Evolutionary conservation across 345 rosid genomes (phyloP).

Genomic region (Populus ilicifolia): DNA sequence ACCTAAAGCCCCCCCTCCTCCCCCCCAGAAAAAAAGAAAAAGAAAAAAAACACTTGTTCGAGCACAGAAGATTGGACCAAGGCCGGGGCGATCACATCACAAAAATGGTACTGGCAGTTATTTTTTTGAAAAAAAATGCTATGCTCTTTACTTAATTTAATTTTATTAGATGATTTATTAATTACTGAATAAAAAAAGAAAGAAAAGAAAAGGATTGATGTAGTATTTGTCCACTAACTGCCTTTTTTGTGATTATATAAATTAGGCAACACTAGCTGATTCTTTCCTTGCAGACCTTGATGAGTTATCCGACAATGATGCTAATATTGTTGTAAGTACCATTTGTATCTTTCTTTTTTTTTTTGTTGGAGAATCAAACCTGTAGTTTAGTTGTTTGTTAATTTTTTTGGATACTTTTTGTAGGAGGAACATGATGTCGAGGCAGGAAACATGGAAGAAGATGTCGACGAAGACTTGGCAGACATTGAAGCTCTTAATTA

Average conservation of each 20-base stretch:
- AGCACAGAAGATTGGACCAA: background rate
- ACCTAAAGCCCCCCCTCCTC: too few relatives aligned
- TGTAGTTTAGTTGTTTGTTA: background rate
- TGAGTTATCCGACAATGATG: constrained; percentile 93
- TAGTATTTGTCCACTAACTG: constrained; percentile 1
- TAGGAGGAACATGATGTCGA: constrained; percentile 75
- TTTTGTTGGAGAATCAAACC: background rate
- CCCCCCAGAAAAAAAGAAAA: too few relatives aligned
- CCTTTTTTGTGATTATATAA: background rate
- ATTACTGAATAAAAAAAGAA: background rate
- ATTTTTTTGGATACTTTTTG: background rate
- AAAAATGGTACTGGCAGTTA: background rate
- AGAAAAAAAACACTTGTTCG: background rate
- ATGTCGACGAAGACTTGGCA: constrained; percentile 70
- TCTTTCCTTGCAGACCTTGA: constrained; percentile 93
- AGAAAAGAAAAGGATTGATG: background rate
- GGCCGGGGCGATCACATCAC: background rate
- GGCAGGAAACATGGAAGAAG: constrained; percentile 63
- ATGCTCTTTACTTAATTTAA: background rate
- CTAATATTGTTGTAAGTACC: constrained; percentile 49
- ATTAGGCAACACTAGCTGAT: constrained; percentile 85
- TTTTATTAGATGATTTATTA: background rate
- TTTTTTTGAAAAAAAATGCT: too few relatives aligned
- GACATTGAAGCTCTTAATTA: constrained; percentile 76
- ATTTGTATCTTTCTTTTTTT: background rate